Evolutionary conservation across 2,329 filamentous ascomycete genomes (phyloP), one percentile per base, ranked within the genome.

Genomic region (Scytalidium sp.): DNA sequence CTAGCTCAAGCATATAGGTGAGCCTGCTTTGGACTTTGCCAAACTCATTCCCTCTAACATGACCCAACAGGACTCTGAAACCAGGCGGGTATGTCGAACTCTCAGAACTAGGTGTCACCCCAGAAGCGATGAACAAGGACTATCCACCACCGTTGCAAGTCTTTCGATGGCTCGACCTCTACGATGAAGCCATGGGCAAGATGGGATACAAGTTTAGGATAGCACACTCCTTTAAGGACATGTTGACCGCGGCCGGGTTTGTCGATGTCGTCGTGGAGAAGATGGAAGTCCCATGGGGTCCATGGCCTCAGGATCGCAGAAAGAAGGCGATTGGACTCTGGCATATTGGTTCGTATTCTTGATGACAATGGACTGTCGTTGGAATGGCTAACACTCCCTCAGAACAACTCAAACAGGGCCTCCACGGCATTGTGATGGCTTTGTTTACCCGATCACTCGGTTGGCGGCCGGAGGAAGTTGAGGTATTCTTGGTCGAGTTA

Each of bases 381-480:
- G 13, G 15, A 7, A 36, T 46, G 21, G 41, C 43, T 50, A 21
- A 50, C 20, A 8, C n/a, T 45, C 13, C 32, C 36, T 25, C 47
- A 51, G 50, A 55, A 43, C 49, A 54, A 46, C 39, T 67, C 19
- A 57, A 61, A 15, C 60, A 67, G 40, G 66, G 63, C 1, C 53
- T 67, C 4, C 59, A 68, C 10, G 67, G 58, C 6, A 60, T 69
- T 41, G 69, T 63, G 29, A 64, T 70, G 45, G 64, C 62, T 1
- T 59, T 70, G 1, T 69, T 67, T 25, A 70, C 68, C 6, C 60
- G 65, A 20, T 61, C 60, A 0, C 50, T 68, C 3, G 60, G 61
- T 0, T 72, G 70, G 70, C 61, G 58, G 3, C 50, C 59, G 1
- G 57, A 64, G 8, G 60, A 71, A 53, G 61, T 70, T 1, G 60